phyloP scores from a whole-genome alignment of 345 rosid species.

The Abelmoschus esculentus region DNA sequence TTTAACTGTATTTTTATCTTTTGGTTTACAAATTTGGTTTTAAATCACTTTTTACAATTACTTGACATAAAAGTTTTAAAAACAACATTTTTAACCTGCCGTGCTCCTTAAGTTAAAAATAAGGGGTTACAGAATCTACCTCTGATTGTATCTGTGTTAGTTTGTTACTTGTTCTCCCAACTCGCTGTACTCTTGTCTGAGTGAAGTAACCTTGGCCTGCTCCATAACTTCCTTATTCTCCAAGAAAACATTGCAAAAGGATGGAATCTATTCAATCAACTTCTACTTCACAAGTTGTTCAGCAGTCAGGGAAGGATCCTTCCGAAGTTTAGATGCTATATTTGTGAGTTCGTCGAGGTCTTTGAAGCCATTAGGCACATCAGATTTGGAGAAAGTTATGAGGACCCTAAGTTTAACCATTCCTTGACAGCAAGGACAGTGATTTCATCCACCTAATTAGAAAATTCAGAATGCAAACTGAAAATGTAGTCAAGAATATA shows the following conservation, averaged over 20 bases:
- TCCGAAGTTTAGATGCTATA: slow-evolving; percentile 41
- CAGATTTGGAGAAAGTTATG: no score
- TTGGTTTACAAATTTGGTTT: no score
- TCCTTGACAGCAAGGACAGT: neutral
- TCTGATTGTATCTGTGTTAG: slow-evolving; percentile 34
- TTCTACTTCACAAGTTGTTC: slow-evolving; percentile 59
- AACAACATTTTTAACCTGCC: no score
- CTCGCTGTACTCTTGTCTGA: slow-evolving; percentile 50
- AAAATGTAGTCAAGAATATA: neutral
- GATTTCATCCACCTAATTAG: neutral
- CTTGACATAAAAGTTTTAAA: no score
- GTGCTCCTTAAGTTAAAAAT: no score
- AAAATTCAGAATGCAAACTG: neutral
- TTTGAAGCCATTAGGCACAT: slow-evolving; percentile 10
- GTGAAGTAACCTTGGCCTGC: slow-evolving; percentile 38
- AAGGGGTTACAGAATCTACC: no score
- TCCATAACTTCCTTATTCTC: slow-evolving; percentile 37
- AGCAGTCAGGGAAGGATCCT: slow-evolving; percentile 47
- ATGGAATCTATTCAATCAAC: slow-evolving; percentile 56
- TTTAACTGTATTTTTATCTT: no score
- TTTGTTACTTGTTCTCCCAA: slow-evolving; percentile 37
- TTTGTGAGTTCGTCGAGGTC: slow-evolving; percentile 34
- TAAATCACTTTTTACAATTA: no score
- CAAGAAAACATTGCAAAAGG: slow-evolving; percentile 43
- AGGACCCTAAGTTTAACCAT: no score